Conservation (phyloP, 2,329 filamentous ascomycete genomes). For the Colletotrichum plurivorum region DNA sequence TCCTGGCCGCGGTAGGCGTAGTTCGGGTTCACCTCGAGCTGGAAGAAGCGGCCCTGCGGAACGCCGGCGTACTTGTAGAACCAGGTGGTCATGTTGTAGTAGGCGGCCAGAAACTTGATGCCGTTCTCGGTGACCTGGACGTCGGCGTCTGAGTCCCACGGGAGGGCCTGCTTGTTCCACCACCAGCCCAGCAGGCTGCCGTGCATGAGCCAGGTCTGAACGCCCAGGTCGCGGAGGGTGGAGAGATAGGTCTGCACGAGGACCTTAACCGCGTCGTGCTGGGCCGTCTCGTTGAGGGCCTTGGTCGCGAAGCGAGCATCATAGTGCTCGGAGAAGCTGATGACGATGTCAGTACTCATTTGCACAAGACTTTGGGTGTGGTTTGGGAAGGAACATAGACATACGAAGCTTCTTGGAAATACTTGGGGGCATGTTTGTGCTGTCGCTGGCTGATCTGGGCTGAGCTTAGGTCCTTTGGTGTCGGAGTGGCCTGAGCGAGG, state of each 20-base stretch:
- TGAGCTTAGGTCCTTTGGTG: slow-evolving; percentile 7
- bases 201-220: slow-evolving; percentile 88
- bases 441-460: background rate
- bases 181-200: slow-evolving; percentile 90
- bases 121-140: slow-evolving; percentile 79
- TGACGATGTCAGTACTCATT: background rate
- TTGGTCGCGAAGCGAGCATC: slow-evolving; percentile 56
- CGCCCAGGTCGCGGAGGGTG: slow-evolving; percentile 74
- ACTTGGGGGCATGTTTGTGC: slow-evolving; percentile 14
- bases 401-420: slow-evolving; percentile 30
- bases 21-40: slow-evolving; percentile 65
- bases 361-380: background rate
- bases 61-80: slow-evolving; percentile 57
- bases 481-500: slow-evolving; percentile 26
- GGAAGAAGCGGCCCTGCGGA: slow-evolving; percentile 58
- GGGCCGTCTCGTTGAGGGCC: slow-evolving; percentile 66
- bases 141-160: slow-evolving; percentile 85
- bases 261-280: slow-evolving; percentile 72
- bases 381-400: slow-evolving; percentile 9
- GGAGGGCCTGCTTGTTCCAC: slow-evolving; percentile 80
- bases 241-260: slow-evolving; percentile 81
- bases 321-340: slow-evolving; percentile 51
- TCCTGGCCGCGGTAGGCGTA: slow-evolving; percentile 49
- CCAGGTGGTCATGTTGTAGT: slow-evolving; percentile 73
- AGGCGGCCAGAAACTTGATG: slow-evolving; percentile 74